Conservation (phyloP, 108 stramenopile genomes). For the Nitzschia sp. region DNA sequence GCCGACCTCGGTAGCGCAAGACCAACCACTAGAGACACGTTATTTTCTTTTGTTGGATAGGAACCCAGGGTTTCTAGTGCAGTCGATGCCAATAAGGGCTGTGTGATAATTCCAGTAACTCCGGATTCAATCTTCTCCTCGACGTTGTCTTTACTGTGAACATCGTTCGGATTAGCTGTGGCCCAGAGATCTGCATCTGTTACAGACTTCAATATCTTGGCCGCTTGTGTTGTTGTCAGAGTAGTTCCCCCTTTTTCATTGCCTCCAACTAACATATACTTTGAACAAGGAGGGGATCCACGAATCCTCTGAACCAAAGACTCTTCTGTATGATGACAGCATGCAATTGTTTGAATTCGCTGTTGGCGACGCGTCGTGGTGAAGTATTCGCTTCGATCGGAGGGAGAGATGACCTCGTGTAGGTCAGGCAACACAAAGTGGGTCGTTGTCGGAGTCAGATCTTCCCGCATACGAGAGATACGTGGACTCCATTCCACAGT, state of each 20-base stretch:
- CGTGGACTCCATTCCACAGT: constrained; percentile 47
- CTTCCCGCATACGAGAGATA: constrained; percentile 2
- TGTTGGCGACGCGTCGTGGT: neutral
- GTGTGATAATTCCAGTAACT: constrained; percentile 42
- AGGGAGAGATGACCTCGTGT: constrained; percentile 9
- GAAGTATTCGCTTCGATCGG: constrained; percentile 25
- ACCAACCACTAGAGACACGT: constrained; percentile 27
- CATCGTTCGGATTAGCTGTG: constrained; percentile 49
- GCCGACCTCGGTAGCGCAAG: constrained; percentile 39
- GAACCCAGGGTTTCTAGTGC: constrained; percentile 32
- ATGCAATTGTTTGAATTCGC: constrained; percentile 38
- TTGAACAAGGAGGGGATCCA: constrained; percentile 1
- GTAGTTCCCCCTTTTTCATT: constrained; percentile 26
- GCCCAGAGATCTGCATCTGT: constrained; percentile 30
- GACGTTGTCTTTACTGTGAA: constrained; percentile 20
- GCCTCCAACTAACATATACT: constrained; percentile 44
- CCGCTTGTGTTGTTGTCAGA: constrained; percentile 35
- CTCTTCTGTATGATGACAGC: constrained; percentile 28
- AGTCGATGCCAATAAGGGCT: constrained; percentile 41
- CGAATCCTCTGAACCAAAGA: neutral
- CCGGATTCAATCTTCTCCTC: constrained; percentile 35
- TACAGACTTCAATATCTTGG: constrained; percentile 18
- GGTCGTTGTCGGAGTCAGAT: constrained; percentile 11
- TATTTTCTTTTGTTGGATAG: constrained; percentile 16
- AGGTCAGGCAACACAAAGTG: constrained; percentile 44